Evolutionary conservation across 345 rosid genomes (phyloP).

Genomic region (Linum trigynum): DNA sequence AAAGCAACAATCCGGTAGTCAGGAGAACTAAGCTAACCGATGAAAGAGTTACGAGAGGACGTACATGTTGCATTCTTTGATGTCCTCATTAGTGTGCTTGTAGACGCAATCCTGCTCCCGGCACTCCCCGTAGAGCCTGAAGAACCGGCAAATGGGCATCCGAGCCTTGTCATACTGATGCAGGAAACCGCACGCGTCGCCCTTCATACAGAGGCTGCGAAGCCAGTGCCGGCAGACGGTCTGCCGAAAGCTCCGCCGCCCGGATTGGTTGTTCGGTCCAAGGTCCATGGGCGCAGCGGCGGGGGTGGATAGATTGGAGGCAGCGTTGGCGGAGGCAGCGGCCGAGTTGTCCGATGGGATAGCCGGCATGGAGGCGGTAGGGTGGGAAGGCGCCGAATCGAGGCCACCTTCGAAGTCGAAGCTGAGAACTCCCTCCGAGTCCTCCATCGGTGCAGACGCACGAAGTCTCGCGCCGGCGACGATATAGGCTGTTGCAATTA

Average conservation of each 20-base stretch:
- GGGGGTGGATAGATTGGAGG: conserved; percentile 15
- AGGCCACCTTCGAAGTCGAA: conserved; percentile 98
- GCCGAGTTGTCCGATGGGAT: conserved; percentile 33
- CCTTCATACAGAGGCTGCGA: conserved; percentile 96
- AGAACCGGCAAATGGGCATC: conserved; percentile 93
- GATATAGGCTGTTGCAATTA: not conserved
- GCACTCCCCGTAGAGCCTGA: conserved; percentile 86
- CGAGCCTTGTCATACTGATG: conserved; percentile 96
- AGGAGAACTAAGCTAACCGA: not conserved
- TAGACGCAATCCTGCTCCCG: conserved; percentile 96
- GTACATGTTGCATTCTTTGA: conserved; percentile 98
- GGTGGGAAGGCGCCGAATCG: conserved; percentile 46
- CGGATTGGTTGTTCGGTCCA: conserved; percentile 23
- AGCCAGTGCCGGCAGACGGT: conserved; percentile 99
- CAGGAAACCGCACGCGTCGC: conserved; percentile 95
- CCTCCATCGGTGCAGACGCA: conserved; percentile 12
- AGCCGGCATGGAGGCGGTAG: conserved; percentile 51
- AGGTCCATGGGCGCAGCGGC: conserved; percentile 24
- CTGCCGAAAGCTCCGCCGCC: conserved; percentile 88
- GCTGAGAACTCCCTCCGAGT: conserved; percentile 82
- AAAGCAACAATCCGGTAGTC: not conserved
- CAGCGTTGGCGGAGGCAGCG: conserved; percentile 1
- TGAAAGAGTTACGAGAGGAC: conserved; percentile 6
- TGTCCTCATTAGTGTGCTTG: conserved; percentile 93
- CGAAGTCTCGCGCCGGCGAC: not conserved